Evolutionary conservation across 805 yeast genomes (phyloP).

Genomic region (Candida xyloterini): DNA sequence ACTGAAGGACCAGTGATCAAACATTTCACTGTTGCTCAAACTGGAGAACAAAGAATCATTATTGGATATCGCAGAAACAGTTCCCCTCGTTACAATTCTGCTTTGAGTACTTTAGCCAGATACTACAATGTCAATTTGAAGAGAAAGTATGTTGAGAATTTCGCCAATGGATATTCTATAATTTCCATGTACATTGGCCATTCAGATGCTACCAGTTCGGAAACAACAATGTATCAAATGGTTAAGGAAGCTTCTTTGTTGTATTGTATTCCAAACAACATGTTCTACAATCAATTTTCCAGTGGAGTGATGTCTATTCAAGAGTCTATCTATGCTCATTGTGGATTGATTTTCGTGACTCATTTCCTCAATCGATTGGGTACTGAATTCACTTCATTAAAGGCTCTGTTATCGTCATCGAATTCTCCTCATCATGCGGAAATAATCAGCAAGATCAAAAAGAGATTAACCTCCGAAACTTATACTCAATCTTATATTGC

Average conservation of each 20-base stretch:
- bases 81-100: constrained; percentile 83
- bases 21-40: constrained; percentile 73
- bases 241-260: constrained; percentile 91
- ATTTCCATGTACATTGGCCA: constrained; percentile 83
- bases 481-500: constrained; percentile 81
- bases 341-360: constrained; percentile 86
- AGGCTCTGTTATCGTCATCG: constrained; percentile 58
- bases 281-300: constrained; percentile 71
- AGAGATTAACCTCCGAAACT: constrained; percentile 88
- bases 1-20: constrained; percentile 93
- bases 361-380: constrained; percentile 95
- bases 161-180: constrained; percentile 81
- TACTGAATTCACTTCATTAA: constrained; percentile 74
- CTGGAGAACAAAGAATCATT: constrained; percentile 81
- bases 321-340: constrained; percentile 92
- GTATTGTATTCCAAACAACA: constrained; percentile 85
- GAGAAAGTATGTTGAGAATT: constrained; percentile 92
- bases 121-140: constrained; percentile 83
- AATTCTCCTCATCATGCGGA: constrained; percentile 68
- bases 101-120: constrained; percentile 79
- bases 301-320: constrained; percentile 81
- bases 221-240: constrained; percentile 81
- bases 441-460: constrained; percentile 74
- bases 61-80: constrained; percentile 84
- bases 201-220: constrained; percentile 49